phyloP scores from a whole-genome alignment of 345 rosid genomes.

The Rhodamnia argentea region DNA sequence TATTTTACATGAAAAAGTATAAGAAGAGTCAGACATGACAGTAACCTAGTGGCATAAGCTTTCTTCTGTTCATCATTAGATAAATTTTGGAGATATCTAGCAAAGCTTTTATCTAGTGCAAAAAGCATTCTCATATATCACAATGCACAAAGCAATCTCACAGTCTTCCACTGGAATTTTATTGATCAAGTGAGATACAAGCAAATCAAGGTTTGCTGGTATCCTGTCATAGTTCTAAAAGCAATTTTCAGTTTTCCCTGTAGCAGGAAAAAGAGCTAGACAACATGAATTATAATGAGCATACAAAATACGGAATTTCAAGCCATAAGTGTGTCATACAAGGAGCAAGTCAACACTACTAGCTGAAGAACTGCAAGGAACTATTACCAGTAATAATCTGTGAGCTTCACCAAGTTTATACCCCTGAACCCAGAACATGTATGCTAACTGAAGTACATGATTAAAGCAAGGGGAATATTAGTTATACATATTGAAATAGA shows the following conservation, averaged over 20 bases:
- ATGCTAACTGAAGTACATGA: constrained; percentile 56
- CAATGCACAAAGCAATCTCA: not conserved
- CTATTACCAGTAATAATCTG: constrained; percentile 67
- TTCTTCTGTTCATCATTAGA: not conserved
- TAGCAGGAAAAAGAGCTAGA: not conserved
- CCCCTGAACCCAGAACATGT: constrained; percentile 95
- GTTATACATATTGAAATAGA: not conserved
- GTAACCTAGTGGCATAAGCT: not conserved
- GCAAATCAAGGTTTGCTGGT: not conserved
- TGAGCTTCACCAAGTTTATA: constrained; percentile 77
- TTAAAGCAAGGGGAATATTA: not conserved
- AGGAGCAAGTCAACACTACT: not conserved
- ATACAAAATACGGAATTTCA: not conserved
- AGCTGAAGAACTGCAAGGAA: constrained; percentile 1
- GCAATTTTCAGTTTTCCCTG: not conserved
- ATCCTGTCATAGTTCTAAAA: not conserved
- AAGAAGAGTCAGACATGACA: not conserved
- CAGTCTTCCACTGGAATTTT: not conserved
- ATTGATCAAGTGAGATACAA: not conserved
- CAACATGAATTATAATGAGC: not conserved
- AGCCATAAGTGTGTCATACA: not conserved
- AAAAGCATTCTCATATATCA: not conserved
- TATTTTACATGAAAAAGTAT: not conserved
- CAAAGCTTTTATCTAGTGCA: not conserved
- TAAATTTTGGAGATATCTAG: not conserved